A percentile compares a stretch with the other conserved stretches of the same genome.
Conservation (phyloP, 345 rosid species). For the Arabidopsis suecica region DNA sequence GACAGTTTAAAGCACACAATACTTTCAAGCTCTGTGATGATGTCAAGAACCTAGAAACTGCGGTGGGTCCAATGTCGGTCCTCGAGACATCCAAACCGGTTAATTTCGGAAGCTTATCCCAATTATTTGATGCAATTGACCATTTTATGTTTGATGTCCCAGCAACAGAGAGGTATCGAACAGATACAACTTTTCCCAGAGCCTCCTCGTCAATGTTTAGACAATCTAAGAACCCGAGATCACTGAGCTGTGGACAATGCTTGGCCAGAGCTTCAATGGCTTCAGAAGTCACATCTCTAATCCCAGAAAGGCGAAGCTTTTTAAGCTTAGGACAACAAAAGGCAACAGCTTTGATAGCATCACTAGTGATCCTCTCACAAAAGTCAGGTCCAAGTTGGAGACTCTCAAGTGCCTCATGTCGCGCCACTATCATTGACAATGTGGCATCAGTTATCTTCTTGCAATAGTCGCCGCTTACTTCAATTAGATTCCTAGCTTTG, state of each 20-base stretch:
- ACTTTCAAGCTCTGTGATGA: slow-evolving; percentile 73
- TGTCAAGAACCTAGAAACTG: slow-evolving; percentile 67
- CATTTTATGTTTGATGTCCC: slow-evolving; percentile 85
- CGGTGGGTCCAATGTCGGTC: slow-evolving; percentile 66
- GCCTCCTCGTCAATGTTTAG: slow-evolving; percentile 69
- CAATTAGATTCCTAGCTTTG: slow-evolving; percentile 64
- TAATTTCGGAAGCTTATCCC: slow-evolving; percentile 76
- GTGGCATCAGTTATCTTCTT: slow-evolving; percentile 81
- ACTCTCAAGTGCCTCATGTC: slow-evolving; percentile 75
- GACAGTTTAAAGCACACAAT: slow-evolving; percentile 77
- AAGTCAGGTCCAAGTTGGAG: slow-evolving; percentile 87
- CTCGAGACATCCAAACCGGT: slow-evolving; percentile 79
- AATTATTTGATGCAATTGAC: slow-evolving; percentile 61
- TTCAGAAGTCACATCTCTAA: slow-evolving; percentile 70
- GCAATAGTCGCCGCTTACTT: slow-evolving; percentile 80
- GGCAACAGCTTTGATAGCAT: slow-evolving; percentile 71
- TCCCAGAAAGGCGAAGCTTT: slow-evolving; percentile 78
- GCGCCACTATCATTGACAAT: slow-evolving; percentile 72
- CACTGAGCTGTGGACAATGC: slow-evolving; percentile 65
- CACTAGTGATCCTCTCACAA: slow-evolving; percentile 81
- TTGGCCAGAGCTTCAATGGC: slow-evolving; percentile 74
- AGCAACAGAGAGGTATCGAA: slow-evolving; percentile 72
- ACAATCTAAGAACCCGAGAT: slow-evolving; percentile 79
- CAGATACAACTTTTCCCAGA: slow-evolving; percentile 59
- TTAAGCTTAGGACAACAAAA: slow-evolving; percentile 72